A percentile compares a stretch with the other conserved stretches of the same genome.
phyloP scores from a whole-genome alignment of 2,329 filamentous ascomycete genomes.

The Verticillium dahliae region DNA sequence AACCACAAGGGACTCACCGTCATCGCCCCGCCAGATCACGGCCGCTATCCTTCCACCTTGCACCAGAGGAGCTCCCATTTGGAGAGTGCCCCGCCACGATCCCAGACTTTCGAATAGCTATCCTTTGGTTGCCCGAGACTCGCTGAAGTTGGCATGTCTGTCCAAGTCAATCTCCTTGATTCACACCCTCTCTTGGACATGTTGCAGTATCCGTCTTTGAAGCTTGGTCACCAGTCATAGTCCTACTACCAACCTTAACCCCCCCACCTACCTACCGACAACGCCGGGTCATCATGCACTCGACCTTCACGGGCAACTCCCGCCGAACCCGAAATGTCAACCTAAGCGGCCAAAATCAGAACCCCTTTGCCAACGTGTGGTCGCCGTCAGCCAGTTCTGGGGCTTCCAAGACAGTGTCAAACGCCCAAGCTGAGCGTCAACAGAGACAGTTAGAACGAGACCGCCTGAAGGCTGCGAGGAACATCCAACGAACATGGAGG shows the following conservation, averaged over 20 bases:
- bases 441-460: constrained; percentile 76
- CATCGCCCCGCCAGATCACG: not conserved
- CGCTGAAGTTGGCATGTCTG: not conserved
- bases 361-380: constrained; percentile 68
- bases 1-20: not conserved
- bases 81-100: not conserved
- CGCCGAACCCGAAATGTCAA: constrained; percentile 88
- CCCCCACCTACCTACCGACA: not conserved
- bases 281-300: constrained; percentile 60
- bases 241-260: not conserved
- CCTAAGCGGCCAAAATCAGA: constrained; percentile 75
- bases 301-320: constrained; percentile 83
- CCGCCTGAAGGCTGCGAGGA: constrained; percentile 63
- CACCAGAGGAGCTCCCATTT: not conserved
- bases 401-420: constrained; percentile 70
- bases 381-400: constrained; percentile 50
- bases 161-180: not conserved
- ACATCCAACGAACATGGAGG: constrained; percentile 77
- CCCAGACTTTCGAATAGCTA: not conserved
- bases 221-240: not conserved
- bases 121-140: not conserved
- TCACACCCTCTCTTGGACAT: not conserved
- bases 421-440: constrained; percentile 80
- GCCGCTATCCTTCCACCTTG: not conserved
- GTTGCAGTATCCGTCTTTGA: not conserved